Percentiles rank a stretch among this genome's conserved stretches.
These are phyloP conservation scores for Diospyros lotus DNA, from an alignment of 148 eudicot genomes.

Conservation along the genomic window DNA sequence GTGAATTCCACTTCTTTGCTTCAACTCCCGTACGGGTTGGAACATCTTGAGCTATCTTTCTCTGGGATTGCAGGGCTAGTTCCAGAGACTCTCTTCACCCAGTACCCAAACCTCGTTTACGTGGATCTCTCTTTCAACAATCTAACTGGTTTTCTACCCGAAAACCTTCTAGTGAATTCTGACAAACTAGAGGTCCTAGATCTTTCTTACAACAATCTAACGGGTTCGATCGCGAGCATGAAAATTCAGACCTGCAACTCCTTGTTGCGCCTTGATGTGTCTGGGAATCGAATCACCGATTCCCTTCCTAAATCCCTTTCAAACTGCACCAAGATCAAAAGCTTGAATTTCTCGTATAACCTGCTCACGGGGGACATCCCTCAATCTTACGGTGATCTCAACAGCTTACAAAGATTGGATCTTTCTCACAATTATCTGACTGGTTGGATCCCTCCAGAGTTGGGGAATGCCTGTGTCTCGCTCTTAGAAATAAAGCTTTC, in stretches of 20 bases:
- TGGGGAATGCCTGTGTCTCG: slow-evolving; percentile 62
- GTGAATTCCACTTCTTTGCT: slow-evolving; percentile 58
- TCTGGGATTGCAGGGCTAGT: slow-evolving; percentile 53
- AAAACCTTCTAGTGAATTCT: slow-evolving; percentile 29
- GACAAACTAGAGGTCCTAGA: slow-evolving; percentile 58
- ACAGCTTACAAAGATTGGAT: slow-evolving; percentile 56
- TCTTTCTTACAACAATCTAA: slow-evolving; percentile 49
- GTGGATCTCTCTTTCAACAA: slow-evolving; percentile 67
- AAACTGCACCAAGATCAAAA: slow-evolving; percentile 44
- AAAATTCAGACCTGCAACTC: slow-evolving; percentile 37
- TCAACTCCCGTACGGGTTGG: slow-evolving; percentile 54
- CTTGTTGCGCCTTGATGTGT: slow-evolving; percentile 42
- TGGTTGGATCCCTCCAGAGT: slow-evolving; percentile 56
- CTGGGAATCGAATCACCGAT: slow-evolving; percentile 45
- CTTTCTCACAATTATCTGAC: slow-evolving; percentile 69
- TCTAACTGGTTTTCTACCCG: slow-evolving; percentile 52
- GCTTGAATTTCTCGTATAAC: slow-evolving; percentile 52
- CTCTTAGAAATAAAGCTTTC: slow-evolving; percentile 59
- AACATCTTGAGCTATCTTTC: slow-evolving; percentile 49
- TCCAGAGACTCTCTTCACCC: slow-evolving; percentile 41
- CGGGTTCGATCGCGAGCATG: slow-evolving; percentile 33
- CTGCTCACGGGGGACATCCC: slow-evolving; percentile 57
- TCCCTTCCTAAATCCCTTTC: slow-evolving; percentile 34
- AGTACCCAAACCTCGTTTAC: slow-evolving; percentile 45
- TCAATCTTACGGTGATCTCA: slow-evolving; percentile 39